Percentiles rank a stretch among this genome's conserved stretches.
These are phyloP conservation scores for Amniculicola lignicola DNA, from an alignment of 495 filamentous ascomycete genomes.

Conservation along the genomic window DNA sequence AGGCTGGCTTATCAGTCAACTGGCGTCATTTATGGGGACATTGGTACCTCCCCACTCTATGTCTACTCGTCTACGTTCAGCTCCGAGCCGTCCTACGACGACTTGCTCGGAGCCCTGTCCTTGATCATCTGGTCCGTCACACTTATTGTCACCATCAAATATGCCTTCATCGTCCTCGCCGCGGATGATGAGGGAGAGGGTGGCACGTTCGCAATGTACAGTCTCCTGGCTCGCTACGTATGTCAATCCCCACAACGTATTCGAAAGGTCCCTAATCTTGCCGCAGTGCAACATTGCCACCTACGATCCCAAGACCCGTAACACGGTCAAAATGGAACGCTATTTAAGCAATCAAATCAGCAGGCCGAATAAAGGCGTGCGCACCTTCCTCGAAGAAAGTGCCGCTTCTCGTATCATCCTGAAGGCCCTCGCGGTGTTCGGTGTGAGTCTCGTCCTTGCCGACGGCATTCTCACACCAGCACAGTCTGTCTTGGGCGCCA, in stretches of 20 bases:
- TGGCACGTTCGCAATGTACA: conserved; percentile 71
- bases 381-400: conserved; percentile 58
- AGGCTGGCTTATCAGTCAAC: conserved; percentile 66
- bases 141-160: conserved; percentile 72
- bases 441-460: conserved; percentile 66
- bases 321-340: conserved; percentile 54
- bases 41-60: conserved; percentile 71
- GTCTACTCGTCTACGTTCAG: conserved; percentile 70
- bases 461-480: conserved; percentile 70
- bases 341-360: conserved; percentile 54
- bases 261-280: neutral
- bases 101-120: conserved; percentile 67
- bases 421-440: conserved; percentile 66
- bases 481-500: conserved; percentile 68
- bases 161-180: conserved; percentile 62
- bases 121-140: conserved; percentile 72
- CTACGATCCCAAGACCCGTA: conserved; percentile 37
- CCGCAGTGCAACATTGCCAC: conserved; percentile 30
- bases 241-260: neutral
- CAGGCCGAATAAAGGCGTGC: conserved; percentile 50
- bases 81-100: conserved; percentile 53
- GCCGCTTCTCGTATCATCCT: conserved; percentile 51
- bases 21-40: conserved; percentile 75
- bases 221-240: conserved; percentile 67
- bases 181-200: conserved; percentile 78